Percentiles rank a stretch among this genome's conserved stretches.
phyloP scores from a whole-genome alignment of 129 eudicot genomes.

The Escallonia rubra region DNA sequence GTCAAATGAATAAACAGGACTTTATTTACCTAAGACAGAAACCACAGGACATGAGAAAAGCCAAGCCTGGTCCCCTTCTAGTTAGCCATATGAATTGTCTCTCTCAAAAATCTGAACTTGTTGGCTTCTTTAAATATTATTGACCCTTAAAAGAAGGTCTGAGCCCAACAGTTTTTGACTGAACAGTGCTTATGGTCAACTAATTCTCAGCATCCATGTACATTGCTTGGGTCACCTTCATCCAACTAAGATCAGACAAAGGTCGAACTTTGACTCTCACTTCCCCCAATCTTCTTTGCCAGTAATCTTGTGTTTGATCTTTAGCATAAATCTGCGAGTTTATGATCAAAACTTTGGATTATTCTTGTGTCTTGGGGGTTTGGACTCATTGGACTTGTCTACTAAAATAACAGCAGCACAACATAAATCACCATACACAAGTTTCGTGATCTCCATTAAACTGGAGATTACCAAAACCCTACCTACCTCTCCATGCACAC shows the following conservation, averaged over 20 bases:
- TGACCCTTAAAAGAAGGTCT: slow-evolving; percentile 8
- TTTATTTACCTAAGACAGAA: slow-evolving; percentile 24
- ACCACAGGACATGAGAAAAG: slow-evolving; percentile 43
- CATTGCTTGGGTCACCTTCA: slow-evolving; percentile 30
- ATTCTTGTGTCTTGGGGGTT: slow-evolving; percentile 2
- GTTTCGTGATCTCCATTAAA: not conserved
- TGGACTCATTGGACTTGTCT: not conserved
- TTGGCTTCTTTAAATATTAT: slow-evolving; percentile 1
- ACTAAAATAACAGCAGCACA: not conserved
- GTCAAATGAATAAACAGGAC: slow-evolving; percentile 18
- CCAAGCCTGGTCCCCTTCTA: slow-evolving; percentile 40
- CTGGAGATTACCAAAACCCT: no score
- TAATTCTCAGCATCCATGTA: slow-evolving; percentile 10
- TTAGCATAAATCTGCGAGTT: not conserved
- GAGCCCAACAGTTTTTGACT: slow-evolving; percentile 16
- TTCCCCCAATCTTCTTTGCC: slow-evolving; percentile 1
- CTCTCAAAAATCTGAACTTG: slow-evolving; percentile 4
- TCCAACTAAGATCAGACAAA: slow-evolving; percentile 47
- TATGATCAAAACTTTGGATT: not conserved
- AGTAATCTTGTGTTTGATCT: not conserved
- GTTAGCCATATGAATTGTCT: slow-evolving; percentile 14
- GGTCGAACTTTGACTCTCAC: slow-evolving; percentile 44
- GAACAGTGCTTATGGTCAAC: slow-evolving; percentile 20
- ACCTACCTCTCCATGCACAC: no score
- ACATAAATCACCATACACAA: not conserved